Conservation (phyloP, 441 rosid species). For the Erodium moschatum region DNA sequence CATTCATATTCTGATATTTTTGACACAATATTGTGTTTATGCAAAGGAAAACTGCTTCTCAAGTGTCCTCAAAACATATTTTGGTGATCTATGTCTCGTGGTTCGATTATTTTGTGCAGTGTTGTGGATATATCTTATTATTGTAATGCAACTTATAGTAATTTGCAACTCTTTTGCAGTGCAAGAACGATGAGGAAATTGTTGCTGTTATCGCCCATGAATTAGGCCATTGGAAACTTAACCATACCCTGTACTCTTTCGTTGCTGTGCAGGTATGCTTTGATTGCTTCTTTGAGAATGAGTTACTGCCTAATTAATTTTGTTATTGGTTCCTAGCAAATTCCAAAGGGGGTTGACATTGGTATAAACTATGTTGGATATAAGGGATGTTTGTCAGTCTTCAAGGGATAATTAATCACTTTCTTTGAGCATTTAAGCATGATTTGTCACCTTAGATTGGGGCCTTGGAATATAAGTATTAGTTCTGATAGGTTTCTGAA, state of each 20-base stretch:
- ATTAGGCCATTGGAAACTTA: slow-evolving; percentile 97
- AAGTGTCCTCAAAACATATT: not conserved
- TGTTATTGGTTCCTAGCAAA: not conserved
- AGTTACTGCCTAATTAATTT: not conserved
- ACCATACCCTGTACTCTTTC: slow-evolving; percentile 84
- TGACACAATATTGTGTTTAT: not conserved
- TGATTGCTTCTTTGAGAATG: slow-evolving; percentile 5
- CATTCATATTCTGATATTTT: not conserved
- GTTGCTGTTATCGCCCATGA: slow-evolving; percentile 96
- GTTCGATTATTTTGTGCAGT: not conserved
- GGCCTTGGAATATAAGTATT: not conserved
- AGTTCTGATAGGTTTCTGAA: not conserved
- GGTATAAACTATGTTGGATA: not conserved
- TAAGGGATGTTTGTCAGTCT: slow-evolving; percentile 3
- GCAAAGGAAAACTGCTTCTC: not conserved
- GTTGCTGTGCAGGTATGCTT: slow-evolving; percentile 71
- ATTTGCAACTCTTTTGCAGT: slow-evolving; percentile 37
- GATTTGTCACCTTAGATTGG: not conserved
- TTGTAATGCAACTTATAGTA: not conserved
- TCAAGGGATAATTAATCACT: not conserved
- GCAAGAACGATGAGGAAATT: slow-evolving; percentile 81
- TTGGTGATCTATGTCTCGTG: not conserved
- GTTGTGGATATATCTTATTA: not conserved
- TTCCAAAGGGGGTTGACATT: not conserved
- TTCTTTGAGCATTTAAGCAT: not conserved